Evolutionary conservation across 371 early-diverging fungal species (phyloP).

Genomic region (Furculomyces boomerangus): DNA sequence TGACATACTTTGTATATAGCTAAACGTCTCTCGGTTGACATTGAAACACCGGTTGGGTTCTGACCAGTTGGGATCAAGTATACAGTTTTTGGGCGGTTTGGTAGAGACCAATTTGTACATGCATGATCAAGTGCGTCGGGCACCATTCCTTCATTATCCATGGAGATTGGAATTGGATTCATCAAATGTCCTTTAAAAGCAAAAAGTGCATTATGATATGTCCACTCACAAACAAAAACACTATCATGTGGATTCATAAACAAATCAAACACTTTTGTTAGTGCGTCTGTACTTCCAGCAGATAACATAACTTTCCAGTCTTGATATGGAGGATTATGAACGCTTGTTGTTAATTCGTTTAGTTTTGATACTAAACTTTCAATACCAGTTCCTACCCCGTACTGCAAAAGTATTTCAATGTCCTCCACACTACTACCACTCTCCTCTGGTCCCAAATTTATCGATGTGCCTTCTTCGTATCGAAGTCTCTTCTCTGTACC

Average conservation of each 20-base stretch:
- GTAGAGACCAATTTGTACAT: conserved; percentile 19
- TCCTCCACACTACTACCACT: conserved; percentile 5
- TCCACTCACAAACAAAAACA: conserved; percentile 50
- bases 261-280: conserved; percentile 35
- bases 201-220: conserved; percentile 53
- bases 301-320: conserved; percentile 37
- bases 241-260: conserved; percentile 34
- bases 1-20: conserved; percentile 32
- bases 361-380: conserved; percentile 6
- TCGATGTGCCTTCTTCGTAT: background rate
- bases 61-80: conserved; percentile 51
- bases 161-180: conserved; percentile 26
- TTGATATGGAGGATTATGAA: conserved; percentile 34
- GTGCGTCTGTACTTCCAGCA: conserved; percentile 38
- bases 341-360: conserved; percentile 23
- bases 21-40: conserved; percentile 30
- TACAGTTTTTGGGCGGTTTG: conserved; percentile 24
- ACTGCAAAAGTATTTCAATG: conserved; percentile 17
- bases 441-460: background rate
- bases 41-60: conserved; percentile 49
- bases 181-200: conserved; percentile 39
- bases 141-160: conserved; percentile 37
- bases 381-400: conserved; percentile 19
- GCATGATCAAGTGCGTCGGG: conserved; percentile 28
- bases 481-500: background rate